Base-by-base conservation (phyloP, 2,329 filamentous ascomycete genomes). In the Hypoxylon sp. region DNA sequence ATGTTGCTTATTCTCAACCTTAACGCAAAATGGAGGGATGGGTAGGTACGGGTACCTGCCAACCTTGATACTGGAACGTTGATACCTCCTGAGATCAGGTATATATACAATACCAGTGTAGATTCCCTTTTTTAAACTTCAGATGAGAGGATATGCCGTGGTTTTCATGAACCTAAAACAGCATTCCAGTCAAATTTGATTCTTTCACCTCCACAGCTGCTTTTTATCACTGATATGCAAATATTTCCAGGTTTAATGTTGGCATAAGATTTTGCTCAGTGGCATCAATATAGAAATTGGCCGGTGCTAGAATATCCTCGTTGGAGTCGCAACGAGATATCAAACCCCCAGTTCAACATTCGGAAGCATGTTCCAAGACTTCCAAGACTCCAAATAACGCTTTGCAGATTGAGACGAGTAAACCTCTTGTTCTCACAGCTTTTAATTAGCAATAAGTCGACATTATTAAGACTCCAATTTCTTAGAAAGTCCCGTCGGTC, bases 61-160 rank as follows among this genome's bases (percentile, higher is more conserved):
- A 48, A 59, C 53, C 38, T 58, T 52, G 43, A 55, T 38, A 36
- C 46, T 23, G 19, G 32, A 46, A 46, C n/a, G 9, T 32, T 11
- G 11, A 36, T 46, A 56, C 38, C n/a, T 30, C 3, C 17, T 4
- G 21, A 21, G 25, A 6, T 32, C 17, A 56, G 21, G 52, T 56
- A 56, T 9, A 56, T 19, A 41, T 46, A 56, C 38, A 30, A 49
- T 30, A 34, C 52, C 28, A 25, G 14, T 13, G 49, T 48, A 58
- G 49, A 23, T 61, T 17, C 30, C 10, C n/a, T 61, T 61, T 43
- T 56, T 49, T 49, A 60, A 59, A 52, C 53, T 58, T 63, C 38
- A 53, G 34, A 57, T 10, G n/a, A 49, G 41, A 36, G 10, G 23
- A 49, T 43, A 45, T 38, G 19, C 43, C 46, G 48, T 50, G 48